Evolutionary conservation across 495 filamentous ascomycete species (phyloP), one percentile per base, ranked within the genome.

Genomic region (Daldinia grandis): DNA sequence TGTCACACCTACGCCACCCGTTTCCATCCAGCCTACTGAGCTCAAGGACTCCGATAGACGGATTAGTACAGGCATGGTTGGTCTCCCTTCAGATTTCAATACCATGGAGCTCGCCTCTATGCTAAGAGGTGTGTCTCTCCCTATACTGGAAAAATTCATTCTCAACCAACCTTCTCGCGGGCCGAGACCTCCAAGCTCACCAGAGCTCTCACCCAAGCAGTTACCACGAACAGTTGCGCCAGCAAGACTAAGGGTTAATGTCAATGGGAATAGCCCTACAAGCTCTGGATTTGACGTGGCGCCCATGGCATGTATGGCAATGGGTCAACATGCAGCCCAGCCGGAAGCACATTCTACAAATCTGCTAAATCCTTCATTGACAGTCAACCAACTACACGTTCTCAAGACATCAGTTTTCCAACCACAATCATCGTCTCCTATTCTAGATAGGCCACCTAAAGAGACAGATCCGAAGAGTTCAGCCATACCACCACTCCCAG

Each of bases 51-150:
- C 56, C 24, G 69, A 74, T 54, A 76, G 76, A 49, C 66, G 76
- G 58, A 53, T 78, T n/a, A 79, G 76, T 57, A 79, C 77, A 40
- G 78, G 77, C 19, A 76, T 78, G 69, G 74, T 79, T 19, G 63
- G 69, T 12, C 66, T 76, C 15, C 70, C 75, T 68, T 74, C 71
- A 54, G 69, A 75, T 27, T 55, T 72, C 12, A 63, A 68, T 31
- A 49, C 68, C 28, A 64, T 74, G 57, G 63, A 77, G 31, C 64
- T 74, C 47, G 53, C 68, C 24, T 69, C 44, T 49, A 67, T 62
- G 1, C 35, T 72, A 10, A 75, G 76, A 27, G 75, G 75, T 4
- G 73, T 75, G 0, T 80, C 79, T 1, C 74, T 80, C n/a, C 79
- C 79, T 7, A 66, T 71, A 27, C 60, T 79, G 14, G 67, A 76